Percentiles rank a stretch among this genome's conserved stretches.
Conservation (phyloP, 139 green algal genomes). For the Chlorella vulgaris region DNA sequence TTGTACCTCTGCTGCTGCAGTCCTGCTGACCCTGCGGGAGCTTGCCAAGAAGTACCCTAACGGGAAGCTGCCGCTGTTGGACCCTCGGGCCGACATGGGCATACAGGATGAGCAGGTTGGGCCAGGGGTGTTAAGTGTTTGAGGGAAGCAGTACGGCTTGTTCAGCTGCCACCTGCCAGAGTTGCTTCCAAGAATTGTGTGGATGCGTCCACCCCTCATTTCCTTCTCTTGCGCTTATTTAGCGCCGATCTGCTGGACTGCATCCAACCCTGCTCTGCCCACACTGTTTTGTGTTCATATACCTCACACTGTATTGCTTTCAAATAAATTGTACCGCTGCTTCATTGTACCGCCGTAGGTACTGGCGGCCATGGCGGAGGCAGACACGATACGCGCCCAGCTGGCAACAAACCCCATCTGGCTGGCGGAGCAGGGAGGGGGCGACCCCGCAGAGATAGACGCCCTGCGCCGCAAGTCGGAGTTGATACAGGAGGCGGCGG, state of each 20-base stretch:
- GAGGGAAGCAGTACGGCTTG: neutral
- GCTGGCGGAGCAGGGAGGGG: conserved; percentile 22
- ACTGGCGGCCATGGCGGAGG: conserved; percentile 33
- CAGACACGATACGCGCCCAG: conserved; percentile 16
- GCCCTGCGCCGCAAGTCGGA: conserved; percentile 48
- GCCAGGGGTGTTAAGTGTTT: too few species aligned
- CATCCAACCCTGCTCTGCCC: too few species aligned
- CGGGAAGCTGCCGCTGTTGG: conserved; percentile 70
- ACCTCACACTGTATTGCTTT: too few species aligned
- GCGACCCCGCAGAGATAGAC: neutral
- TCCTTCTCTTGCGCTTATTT: too few species aligned
- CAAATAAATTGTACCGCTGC: neutral
- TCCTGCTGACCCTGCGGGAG: conserved; percentile 63
- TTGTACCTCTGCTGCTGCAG: conserved; percentile 1
- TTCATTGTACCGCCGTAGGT: conserved; percentile 17
- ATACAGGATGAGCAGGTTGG: conserved; percentile 56
- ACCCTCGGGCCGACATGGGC: conserved; percentile 88
- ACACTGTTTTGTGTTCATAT: too few species aligned
- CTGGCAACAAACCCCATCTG: conserved; percentile 48
- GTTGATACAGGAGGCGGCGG: conserved; percentile 50
- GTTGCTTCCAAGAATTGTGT: neutral
- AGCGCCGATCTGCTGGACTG: too few species aligned
- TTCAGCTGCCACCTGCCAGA: neutral
- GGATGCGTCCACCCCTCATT: too few species aligned
- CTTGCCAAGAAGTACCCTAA: conserved; percentile 50